Conservation (phyloP, 345 rosid genomes). For the Syzygium grande region DNA sequence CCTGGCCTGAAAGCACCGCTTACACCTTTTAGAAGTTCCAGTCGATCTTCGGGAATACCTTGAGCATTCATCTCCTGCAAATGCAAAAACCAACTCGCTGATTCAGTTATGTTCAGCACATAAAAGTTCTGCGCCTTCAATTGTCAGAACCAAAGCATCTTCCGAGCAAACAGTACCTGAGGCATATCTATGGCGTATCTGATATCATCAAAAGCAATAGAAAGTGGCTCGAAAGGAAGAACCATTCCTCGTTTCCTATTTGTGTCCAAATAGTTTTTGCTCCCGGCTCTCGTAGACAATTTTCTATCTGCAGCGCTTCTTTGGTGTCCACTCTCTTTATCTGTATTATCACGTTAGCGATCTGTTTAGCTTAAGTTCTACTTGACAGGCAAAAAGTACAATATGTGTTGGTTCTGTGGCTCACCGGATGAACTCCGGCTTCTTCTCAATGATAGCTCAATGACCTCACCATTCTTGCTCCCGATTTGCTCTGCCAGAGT, state of each 20-base stretch:
- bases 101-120: background rate
- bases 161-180: background rate
- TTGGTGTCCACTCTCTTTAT: conserved; percentile 8
- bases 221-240: conserved; percentile 59
- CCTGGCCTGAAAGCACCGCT: conserved; percentile 66
- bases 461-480: conserved; percentile 10
- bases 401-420: background rate
- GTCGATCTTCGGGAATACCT: conserved; percentile 33
- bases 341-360: conserved; percentile 17
- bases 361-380: background rate
- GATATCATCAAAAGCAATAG: conserved; percentile 48
- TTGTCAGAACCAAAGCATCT: background rate
- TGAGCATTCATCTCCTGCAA: conserved; percentile 55
- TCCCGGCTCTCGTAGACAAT: conserved; percentile 24
- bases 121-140: background rate
- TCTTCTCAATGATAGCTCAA: conserved; percentile 25
- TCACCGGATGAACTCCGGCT: conserved; percentile 14
- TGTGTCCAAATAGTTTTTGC: conserved; percentile 12
- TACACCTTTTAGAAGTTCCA: conserved; percentile 54
- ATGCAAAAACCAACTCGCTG: background rate
- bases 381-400: background rate
- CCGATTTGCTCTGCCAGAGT: conserved; percentile 28
- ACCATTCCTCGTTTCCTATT: conserved; percentile 43
- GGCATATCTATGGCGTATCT: conserved; percentile 52
- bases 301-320: conserved; percentile 18